Conservation (phyloP, 306 rosid species). For the Trichosanthes truncata region DNA sequence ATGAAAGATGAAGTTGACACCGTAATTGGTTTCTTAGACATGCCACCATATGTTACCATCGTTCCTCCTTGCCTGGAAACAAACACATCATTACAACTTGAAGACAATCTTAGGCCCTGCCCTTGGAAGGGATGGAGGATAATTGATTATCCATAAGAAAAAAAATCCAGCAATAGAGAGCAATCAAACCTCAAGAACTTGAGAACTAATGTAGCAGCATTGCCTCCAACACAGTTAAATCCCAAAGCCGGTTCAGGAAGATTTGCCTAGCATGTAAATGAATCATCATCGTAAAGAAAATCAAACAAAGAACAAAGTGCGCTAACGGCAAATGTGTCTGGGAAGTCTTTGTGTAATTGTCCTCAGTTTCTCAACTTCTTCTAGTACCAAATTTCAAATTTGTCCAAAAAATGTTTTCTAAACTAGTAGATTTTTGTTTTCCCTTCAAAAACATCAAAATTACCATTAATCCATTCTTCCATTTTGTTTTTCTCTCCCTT, state of each 20-base stretch:
- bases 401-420: background rate
- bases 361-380: background rate
- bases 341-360: background rate
- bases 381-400: background rate
- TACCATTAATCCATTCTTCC: background rate
- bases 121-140: background rate
- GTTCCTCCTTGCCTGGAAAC: slow-evolving; percentile 63
- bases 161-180: background rate
- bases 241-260: slow-evolving; percentile 77
- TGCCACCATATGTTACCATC: slow-evolving; percentile 96
- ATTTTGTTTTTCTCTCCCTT: background rate
- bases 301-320: background rate
- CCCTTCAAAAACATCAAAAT: background rate
- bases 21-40: slow-evolving; percentile 81
- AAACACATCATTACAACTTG: background rate
- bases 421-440: background rate
- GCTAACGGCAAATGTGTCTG: background rate
- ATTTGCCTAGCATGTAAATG: slow-evolving; percentile 35
- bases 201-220: slow-evolving; percentile 80
- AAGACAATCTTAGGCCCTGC: background rate
- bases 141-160: background rate
- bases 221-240: slow-evolving; percentile 91
- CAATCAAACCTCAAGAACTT: slow-evolving; percentile 68
- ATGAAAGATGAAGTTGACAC: slow-evolving; percentile 82
- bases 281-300: slow-evolving; percentile 2